A percentile compares a stretch with the other conserved stretches of the same genome.
phyloP scores from a whole-genome alignment of 768 basidiomycete genomes.

The Rhodotorula babjevae region DNA sequence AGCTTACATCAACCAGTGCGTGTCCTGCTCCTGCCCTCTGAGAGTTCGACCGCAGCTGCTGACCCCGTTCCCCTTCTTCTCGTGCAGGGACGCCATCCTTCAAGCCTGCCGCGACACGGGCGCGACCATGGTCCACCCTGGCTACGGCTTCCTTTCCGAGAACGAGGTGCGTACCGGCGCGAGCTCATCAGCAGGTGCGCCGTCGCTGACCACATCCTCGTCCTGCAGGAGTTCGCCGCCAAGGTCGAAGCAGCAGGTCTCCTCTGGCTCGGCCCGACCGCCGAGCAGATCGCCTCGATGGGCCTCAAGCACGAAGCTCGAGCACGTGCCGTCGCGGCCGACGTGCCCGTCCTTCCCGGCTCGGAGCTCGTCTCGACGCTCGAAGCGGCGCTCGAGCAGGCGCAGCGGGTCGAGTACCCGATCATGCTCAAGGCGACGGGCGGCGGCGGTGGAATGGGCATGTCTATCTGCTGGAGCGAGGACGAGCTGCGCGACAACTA shows the following conservation, averaged over 20 bases:
- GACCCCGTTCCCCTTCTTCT: fast-evolving
- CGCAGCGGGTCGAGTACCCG: constrained; percentile 55
- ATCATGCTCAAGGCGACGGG: constrained; percentile 52
- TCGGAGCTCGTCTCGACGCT: constrained; percentile 49
- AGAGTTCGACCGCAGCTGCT: no score
- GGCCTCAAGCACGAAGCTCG: constrained; percentile 34
- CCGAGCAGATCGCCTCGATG: constrained; percentile 11
- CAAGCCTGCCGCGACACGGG: constrained; percentile 22
- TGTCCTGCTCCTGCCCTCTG: not conserved
- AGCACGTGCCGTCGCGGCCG: constrained; percentile 6
- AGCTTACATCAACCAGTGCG: constrained; percentile 37
- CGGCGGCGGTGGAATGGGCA: constrained; percentile 67
- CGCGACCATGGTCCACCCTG: constrained; percentile 41
- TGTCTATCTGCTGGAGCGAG: constrained; percentile 56
- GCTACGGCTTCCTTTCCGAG: constrained; percentile 44
- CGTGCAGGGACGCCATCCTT: constrained; percentile 31
- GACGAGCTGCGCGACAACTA: constrained; percentile 40
- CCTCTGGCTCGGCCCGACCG: constrained; percentile 24
- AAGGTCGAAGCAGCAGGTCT: constrained; percentile 12
- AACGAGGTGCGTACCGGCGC: constrained; percentile 20
- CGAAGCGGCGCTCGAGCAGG: constrained; percentile 49
- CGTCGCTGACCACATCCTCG: no score
- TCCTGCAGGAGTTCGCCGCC: constrained; percentile 17
- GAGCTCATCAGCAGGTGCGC: no score
- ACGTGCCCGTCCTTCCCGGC: constrained; percentile 58